Base-by-base conservation (phyloP, 2,329 filamentous ascomycete genomes). In the Paraphaeosphaeria sporulosa region DNA sequence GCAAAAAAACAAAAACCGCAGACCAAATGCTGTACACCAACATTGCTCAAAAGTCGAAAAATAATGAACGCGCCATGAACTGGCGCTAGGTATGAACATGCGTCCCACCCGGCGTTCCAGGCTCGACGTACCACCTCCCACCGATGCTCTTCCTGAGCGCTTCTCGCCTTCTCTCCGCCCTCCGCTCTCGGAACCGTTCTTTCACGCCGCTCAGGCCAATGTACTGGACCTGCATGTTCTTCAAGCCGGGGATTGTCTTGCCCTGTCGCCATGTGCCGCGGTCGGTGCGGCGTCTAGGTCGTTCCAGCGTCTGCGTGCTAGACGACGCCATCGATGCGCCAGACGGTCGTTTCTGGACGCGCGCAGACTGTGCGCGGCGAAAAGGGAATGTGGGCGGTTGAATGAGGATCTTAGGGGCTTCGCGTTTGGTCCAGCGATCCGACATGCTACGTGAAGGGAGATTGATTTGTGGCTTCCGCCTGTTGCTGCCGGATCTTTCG, bases 121-220 rank as follows among this genome's bases (percentile, higher is more conserved):
- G 65, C 49, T 77, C 74, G 17, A 74, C 65, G 56, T 74, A 80
- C 68, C 80, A 78, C 57, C 78, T 76, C 17, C 74, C 73, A 1
- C 83, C 83, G 68, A 89, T 89, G 57, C 81, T 85, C 57, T 81
- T 80, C 63, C 86, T 82, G 53, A 89, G 75, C 59, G 77, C 80
- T 62, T 85, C 80, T 61, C 86, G 78, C 60, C 84, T 76, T 64
- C 81, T 83, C 71, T 88, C 84, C 54, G 81, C 79, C 62, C 77
- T 81, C 56, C 78, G 75, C 69, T 82, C 80, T 40, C 77, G 72
- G 8, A 87, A 62, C 53, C 79, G 81, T 44, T 81, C 79, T 48
- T 81, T 82, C 47, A 88, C 73, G 17, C 81, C 81, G 30, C 79
- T 79, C 5, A 86, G 68, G 10, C 82, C 82, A 44, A 85, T 80